These are phyloP conservation scores for Aspergillus taichungensis DNA, from an alignment of 495 filamentous ascomycete genomes.

Conservation along the genomic window DNA sequence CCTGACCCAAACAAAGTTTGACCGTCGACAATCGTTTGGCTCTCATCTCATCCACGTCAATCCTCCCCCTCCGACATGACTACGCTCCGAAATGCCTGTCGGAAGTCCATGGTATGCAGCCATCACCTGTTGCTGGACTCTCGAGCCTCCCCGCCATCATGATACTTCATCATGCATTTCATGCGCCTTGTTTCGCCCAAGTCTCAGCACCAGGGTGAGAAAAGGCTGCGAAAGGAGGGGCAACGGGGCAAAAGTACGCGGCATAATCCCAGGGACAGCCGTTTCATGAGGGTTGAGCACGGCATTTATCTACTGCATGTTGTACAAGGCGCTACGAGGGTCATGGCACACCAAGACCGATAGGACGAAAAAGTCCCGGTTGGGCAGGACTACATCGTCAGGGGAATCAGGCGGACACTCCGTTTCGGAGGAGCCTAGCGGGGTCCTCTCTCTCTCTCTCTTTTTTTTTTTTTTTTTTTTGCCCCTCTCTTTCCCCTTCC, in stretches of 20 bases:
- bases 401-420: not conserved
- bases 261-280: not conserved
- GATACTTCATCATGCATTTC: not conserved
- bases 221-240: too few species aligned
- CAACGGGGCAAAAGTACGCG: not conserved
- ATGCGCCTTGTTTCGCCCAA: not conserved
- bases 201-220: not conserved
- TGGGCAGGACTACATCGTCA: constrained; percentile 37
- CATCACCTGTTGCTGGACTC: not conserved
- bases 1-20: constrained; percentile 8
- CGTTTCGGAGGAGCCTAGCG: not conserved
- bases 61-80: constrained; percentile 1
- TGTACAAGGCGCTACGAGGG: not conserved
- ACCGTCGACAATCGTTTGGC: constrained; percentile 7
- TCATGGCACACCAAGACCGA: too few species aligned
- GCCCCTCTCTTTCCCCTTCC: not conserved
- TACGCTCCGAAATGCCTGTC: not conserved
- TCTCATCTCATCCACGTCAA: constrained; percentile 15
- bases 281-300: not conserved
- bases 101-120: not conserved
- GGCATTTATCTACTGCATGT: not conserved
- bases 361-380: constrained; percentile 16
- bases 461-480: constrained; percentile 1
- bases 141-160: not conserved
- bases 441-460: not conserved